Evolutionary conservation across 495 filamentous ascomycete genomes (phyloP), one percentile per base, ranked within the genome.

Genomic region (Podospora conica): DNA sequence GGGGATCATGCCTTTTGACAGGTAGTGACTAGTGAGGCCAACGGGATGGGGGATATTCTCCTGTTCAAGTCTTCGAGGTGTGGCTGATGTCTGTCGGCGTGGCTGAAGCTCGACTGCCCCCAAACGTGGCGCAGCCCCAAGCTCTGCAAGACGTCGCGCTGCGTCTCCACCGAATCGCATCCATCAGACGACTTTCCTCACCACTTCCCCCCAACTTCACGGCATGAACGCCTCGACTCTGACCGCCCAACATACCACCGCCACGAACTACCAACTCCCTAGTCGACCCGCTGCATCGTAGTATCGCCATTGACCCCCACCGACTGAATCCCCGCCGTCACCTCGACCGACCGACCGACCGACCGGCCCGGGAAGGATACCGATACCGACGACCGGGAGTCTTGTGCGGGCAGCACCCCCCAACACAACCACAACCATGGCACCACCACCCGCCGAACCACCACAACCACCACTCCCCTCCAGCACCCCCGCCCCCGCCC

Each of bases 401-500:
- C n/a, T n/a, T n/a, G n/a, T n/a, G n/a, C n/a, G n/a, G n/a, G n/a
- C 5, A 56, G 2, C 55, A 48, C 40, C 40, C 7, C 40, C 40
- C n/a, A 15, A 48, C 40, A 48, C 40, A n/a, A n/a, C n/a, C n/a
- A 1, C 40, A n/a, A 18, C 40, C 40, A 48, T 48, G 40, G 40
- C 40, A 5, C 40, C 40, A n/a, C n/a, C 54, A 8, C 54, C 57
- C 3, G 6, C 57, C 10, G 59, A 53, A 31, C 20, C 59, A 40
- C 20, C 29, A 40, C 58, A 31, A 31, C n/a, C 27, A 60, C 24
- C 20, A 22, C 58, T 3, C 10, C 59, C 28, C 18, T 23, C 10
- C 20, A 24, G 60, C 21, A 24, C 18, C 23, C 54, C 21, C 7
- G 21, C 24, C 27, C 21, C 63, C 3, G 12, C 88, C 73, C 83